A percentile compares a stretch with the other conserved stretches of the same genome.
Evolutionary conservation across 768 basidiomycete species (phyloP).

Genomic region (Suillus lakei): DNA sequence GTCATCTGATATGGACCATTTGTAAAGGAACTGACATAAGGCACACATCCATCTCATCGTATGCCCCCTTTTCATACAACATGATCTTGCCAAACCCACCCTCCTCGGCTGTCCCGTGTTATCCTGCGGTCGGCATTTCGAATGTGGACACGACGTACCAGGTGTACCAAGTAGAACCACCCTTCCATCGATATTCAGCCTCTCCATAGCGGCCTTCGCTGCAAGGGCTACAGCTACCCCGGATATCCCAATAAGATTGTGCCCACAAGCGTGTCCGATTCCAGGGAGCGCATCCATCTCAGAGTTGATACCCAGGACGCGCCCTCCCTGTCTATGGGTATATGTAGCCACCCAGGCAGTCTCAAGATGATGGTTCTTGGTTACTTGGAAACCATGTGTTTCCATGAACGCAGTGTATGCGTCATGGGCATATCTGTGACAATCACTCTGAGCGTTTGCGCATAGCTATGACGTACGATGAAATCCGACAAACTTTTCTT

Average conservation of each 20-base stretch:
- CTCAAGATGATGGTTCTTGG: slow-evolving; percentile 56
- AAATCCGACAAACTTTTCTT: slow-evolving; percentile 58
- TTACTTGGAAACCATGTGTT: slow-evolving; percentile 64
- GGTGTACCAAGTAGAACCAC: slow-evolving; percentile 75
- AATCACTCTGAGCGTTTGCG: not conserved
- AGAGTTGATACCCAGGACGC: slow-evolving; percentile 73
- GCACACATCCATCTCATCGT: slow-evolving; percentile 72
- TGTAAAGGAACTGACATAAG: slow-evolving; percentile 52
- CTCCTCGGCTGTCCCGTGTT: slow-evolving; percentile 63
- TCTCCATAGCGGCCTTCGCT: slow-evolving; percentile 58
- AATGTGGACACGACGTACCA: slow-evolving; percentile 41
- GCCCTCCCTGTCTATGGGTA: slow-evolving; percentile 60
- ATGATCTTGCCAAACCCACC: slow-evolving; percentile 70
- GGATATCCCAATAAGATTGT: slow-evolving; percentile 73
- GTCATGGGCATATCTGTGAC: slow-evolving; percentile 65
- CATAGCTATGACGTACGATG: not conserved
- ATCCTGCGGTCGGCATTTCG: not conserved
- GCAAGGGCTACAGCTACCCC: slow-evolving; percentile 71
- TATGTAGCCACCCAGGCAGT: slow-evolving; percentile 76
- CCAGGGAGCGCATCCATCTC: slow-evolving; percentile 65
- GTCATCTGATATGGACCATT: not conserved
- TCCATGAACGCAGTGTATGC: slow-evolving; percentile 66
- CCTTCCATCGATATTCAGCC: slow-evolving; percentile 62
- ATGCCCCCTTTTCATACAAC: slow-evolving; percentile 66
- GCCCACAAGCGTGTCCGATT: slow-evolving; percentile 72